phyloP scores from a whole-genome alignment of 352 stramenopile genomes.

The Poterioochromonas sp. region DNA sequence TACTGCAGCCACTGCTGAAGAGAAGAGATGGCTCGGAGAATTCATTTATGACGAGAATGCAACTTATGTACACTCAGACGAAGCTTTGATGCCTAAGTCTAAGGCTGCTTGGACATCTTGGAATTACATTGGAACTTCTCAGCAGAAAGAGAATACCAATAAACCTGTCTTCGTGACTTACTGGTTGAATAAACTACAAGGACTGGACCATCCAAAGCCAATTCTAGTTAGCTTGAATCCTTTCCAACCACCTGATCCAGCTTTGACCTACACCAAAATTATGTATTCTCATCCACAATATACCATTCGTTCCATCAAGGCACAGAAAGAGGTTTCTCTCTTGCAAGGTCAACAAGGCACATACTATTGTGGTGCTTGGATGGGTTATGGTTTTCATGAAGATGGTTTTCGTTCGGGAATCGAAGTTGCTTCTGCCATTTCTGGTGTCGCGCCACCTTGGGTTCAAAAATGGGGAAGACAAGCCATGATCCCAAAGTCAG shows the following conservation, averaged over 20 bases:
- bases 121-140: slow-evolving; percentile 60
- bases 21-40: slow-evolving; percentile 46
- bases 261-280: slow-evolving; percentile 52
- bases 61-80: slow-evolving; percentile 67
- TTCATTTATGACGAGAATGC: slow-evolving; percentile 61
- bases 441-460: slow-evolving; percentile 53
- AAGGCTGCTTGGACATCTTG: slow-evolving; percentile 63
- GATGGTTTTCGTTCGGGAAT: slow-evolving; percentile 59
- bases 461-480: neutral
- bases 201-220: slow-evolving; percentile 54
- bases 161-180: slow-evolving; percentile 70
- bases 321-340: slow-evolving; percentile 40
- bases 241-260: slow-evolving; percentile 50
- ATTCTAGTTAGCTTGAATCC: slow-evolving; percentile 79
- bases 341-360: slow-evolving; percentile 61
- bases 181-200: slow-evolving; percentile 66
- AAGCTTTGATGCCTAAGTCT: slow-evolving; percentile 61
- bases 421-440: slow-evolving; percentile 55
- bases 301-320: slow-evolving; percentile 52
- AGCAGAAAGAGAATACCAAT: slow-evolving; percentile 33
- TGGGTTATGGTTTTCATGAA: slow-evolving; percentile 79
- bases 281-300: slow-evolving; percentile 66
- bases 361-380: slow-evolving; percentile 75
- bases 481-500: neutral
- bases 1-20: slow-evolving; percentile 37